Evolutionary conservation across 23 red algal genomes (phyloP), one percentile per base, ranked within the genome.

Genomic region (Agarophyton chilense): DNA sequence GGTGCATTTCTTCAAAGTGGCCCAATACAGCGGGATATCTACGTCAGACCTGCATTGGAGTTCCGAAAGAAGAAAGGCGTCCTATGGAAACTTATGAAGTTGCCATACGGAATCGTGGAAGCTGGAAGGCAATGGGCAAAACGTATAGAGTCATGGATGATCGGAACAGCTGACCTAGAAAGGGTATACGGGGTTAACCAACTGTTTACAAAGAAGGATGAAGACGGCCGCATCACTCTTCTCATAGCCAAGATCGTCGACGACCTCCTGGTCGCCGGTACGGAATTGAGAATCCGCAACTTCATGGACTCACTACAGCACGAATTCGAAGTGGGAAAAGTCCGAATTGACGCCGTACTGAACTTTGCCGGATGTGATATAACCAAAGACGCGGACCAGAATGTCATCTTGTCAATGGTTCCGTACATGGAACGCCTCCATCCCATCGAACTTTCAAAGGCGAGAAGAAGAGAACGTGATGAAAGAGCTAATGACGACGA

Each of bases 21-120:
- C 29, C 83, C 65, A 22, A 76, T 87, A 29, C 62, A 11, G 11
- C 45, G 83, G 42, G 46, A 72, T 7, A 70, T 87, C 74, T 76
- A 34, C 38, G 83, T 87, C 28, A 60, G 61, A 60, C 70, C 83
- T 51, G 56, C 81, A 46, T 1, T 16, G 0, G 78, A 63, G 43
- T 73, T 54, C 51, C 60, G 45, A 24, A 47, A 74, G 44, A 54
- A 50, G 44, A 50, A 2, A 75, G 66, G 83, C 21, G 61, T 44
- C 13, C 70, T 55, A 38, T 87, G 66, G 64, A 56, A 40, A 36
- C 83, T 87, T 29, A 87, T 13, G 0, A 87, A 87, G 45, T 17
- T 87, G 13, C 64, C 63, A 17, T 87, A 87, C 47, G 83, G 83
- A 52, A 87, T 87, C 47, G 29, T 47, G 3, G 83, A 87, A 57